Conservation (phyloP, 257 asterid species). For the Misopates orontium region DNA sequence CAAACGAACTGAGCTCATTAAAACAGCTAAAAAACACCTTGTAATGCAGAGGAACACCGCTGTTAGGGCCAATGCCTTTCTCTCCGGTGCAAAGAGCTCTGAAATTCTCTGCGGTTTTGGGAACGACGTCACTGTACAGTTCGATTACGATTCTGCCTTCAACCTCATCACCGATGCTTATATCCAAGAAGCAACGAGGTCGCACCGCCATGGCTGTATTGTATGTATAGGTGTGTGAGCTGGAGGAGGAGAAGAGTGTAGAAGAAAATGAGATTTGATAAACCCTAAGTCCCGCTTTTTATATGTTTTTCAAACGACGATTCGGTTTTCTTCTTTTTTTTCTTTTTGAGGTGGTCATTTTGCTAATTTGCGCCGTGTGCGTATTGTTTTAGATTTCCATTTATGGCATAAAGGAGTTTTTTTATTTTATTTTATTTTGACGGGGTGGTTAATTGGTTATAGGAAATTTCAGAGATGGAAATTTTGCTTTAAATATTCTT, state of each 20-base stretch:
- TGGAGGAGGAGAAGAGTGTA: slow-evolving; percentile 30
- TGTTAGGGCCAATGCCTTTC: slow-evolving; percentile 82
- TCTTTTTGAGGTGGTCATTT: too few relatives aligned
- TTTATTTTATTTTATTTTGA: too few relatives aligned
- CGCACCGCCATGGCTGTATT: slow-evolving; percentile 33
- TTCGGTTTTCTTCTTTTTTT: background rate
- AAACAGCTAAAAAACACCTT: slow-evolving; percentile 50
- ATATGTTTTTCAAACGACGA: slow-evolving; percentile 26
- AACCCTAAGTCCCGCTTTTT: slow-evolving; percentile 67
- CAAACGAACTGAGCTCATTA: background rate
- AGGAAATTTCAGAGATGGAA: too few relatives aligned
- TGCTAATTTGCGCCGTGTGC: slow-evolving; percentile 40
- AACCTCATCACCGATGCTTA: slow-evolving; percentile 82
- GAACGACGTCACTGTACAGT: slow-evolving; percentile 75
- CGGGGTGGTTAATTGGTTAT: too few relatives aligned
- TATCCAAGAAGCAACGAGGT: slow-evolving; percentile 73
- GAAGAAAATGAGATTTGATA: slow-evolving; percentile 19
- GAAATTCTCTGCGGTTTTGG: slow-evolving; percentile 93
- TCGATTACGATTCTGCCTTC: slow-evolving; percentile 90
- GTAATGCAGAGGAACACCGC: slow-evolving; percentile 87
- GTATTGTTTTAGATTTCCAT: too few relatives aligned
- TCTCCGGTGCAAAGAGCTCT: slow-evolving; percentile 98
- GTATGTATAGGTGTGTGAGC: slow-evolving; percentile 27
- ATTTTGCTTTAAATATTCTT: too few relatives aligned
- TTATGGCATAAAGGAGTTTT: too few relatives aligned